Percentiles rank a stretch among this genome's conserved stretches.
These are phyloP conservation scores for Nematocida homosporus DNA, from an alignment of 371 early-diverging fungal species.

Conservation along the genomic window DNA sequence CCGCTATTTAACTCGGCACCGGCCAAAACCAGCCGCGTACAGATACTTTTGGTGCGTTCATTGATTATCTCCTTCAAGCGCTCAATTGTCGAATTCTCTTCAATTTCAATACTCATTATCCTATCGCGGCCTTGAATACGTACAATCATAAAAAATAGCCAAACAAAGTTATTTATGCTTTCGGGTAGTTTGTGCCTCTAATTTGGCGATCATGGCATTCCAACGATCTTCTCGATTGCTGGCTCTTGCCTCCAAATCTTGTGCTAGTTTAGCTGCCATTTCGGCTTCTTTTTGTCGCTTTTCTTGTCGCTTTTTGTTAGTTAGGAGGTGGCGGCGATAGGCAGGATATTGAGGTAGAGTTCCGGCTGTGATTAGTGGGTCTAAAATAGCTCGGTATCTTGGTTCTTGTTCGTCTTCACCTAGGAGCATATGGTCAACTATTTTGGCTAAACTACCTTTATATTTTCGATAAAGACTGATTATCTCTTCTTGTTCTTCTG, in stretches of 20 bases:
- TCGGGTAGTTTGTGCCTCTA: constrained; percentile 48
- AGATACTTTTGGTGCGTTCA: not conserved
- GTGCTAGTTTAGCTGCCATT: constrained; percentile 54
- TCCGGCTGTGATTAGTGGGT: constrained; percentile 24
- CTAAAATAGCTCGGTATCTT: constrained; percentile 55
- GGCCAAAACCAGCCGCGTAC: constrained; percentile 9
- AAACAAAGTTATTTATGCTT: constrained; percentile 39
- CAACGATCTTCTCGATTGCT: constrained; percentile 31
- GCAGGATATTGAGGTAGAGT: constrained; percentile 45
- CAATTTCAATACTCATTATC: constrained; percentile 48
- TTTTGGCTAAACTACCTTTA: constrained; percentile 60
- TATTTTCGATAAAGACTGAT: constrained; percentile 56
- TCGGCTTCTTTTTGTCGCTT: constrained; percentile 53
- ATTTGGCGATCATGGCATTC: constrained; percentile 35
- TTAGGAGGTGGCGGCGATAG: constrained; percentile 37
- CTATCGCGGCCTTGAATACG: constrained; percentile 52
- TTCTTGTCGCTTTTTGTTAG: constrained; percentile 19
- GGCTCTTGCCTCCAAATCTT: constrained; percentile 43
- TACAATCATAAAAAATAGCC: constrained; percentile 42
- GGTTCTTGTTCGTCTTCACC: constrained; percentile 60
- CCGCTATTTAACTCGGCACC: constrained; percentile 16
- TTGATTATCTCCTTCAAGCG: constrained; percentile 17
- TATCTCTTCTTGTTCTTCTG: constrained; percentile 60
- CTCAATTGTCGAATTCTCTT: not conserved
- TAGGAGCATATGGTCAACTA: constrained; percentile 56